Conservation (phyloP, 2,329 filamentous ascomycete genomes). For the Aureobasidium sp. region DNA sequence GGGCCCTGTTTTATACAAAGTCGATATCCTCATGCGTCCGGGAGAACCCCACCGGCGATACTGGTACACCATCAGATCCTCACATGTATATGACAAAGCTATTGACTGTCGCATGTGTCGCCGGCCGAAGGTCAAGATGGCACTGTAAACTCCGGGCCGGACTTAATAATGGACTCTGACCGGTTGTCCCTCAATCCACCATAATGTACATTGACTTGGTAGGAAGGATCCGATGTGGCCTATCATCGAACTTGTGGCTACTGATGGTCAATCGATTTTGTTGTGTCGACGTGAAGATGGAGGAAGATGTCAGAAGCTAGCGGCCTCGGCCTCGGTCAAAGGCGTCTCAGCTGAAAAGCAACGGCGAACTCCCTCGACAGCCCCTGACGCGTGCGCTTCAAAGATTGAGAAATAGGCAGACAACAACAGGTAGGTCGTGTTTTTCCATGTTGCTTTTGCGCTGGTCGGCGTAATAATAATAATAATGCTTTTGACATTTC, state of each 20-base stretch:
- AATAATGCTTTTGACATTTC: background rate
- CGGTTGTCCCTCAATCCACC: background rate
- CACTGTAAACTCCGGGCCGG: background rate
- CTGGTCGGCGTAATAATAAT: no score
- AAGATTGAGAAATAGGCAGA: background rate
- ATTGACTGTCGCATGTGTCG: background rate
- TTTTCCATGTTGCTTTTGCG: background rate
- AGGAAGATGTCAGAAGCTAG: background rate
- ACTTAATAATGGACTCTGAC: background rate
- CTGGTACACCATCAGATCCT: background rate
- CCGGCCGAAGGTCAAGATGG: background rate
- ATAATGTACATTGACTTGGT: background rate
- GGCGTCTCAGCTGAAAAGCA: background rate
- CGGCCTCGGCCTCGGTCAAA: background rate
- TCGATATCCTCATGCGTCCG: background rate
- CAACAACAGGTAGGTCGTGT: background rate
- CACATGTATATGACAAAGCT: background rate
- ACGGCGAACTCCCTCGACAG: background rate
- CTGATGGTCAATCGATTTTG: background rate
- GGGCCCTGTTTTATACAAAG: background rate
- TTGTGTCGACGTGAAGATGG: background rate
- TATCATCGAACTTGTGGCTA: background rate
- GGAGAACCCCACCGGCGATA: background rate
- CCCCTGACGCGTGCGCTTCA: background rate
- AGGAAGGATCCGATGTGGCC: background rate